Evolutionary conservation across 352 stramenopile genomes (phyloP), one percentile per base, ranked within the genome.

Genomic region (Thalassiosira mediterranea): DNA sequence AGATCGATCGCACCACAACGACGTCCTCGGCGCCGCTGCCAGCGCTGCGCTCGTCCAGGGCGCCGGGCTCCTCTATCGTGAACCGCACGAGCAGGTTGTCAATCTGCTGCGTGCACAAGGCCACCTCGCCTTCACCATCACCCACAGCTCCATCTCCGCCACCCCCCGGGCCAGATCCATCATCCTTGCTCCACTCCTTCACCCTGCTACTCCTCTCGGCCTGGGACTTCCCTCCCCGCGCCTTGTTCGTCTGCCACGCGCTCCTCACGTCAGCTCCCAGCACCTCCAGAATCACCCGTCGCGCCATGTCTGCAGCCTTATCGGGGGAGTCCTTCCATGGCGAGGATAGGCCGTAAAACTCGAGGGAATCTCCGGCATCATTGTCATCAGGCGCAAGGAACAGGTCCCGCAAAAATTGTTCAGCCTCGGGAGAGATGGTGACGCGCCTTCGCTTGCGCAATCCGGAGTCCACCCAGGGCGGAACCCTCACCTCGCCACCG

Each of bases 11-110:
- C 31, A 90, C 81, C 15, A 67, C 47, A 0, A 92, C 59, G 15
- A 37, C 62, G 72, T 89, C 83, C 59, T 90, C 81, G 49, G 79
- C 81, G 38, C 83, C 86, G 69, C 86, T 92, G 7, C 76, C 68
- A 53, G 34, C 31, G 21, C 62, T 75, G n/a, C 53, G 59, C 60
- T 72, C 59, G 53, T 79, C 59, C 19, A 58, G 1, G 61, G 34
- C 40, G 13, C 34, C 44, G 0, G 68, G 72, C 49, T 71, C 65
- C 62, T 79, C 51, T 15, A 92, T 78, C 15, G 53, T 76, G 51
- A 81, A 92, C 32, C 81, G 37, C 40, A 92, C 67, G 17, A 92
- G 56, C 11, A 92, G 54, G 72, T 90, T 90, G 57, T 92, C 86
- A 15, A 92, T 58, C 72, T 90, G 86, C 53, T 92, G 86, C n/a